Evolutionary conservation across 768 basidiomycete species (phyloP).

Genomic region (Trametes gibbosa): DNA sequence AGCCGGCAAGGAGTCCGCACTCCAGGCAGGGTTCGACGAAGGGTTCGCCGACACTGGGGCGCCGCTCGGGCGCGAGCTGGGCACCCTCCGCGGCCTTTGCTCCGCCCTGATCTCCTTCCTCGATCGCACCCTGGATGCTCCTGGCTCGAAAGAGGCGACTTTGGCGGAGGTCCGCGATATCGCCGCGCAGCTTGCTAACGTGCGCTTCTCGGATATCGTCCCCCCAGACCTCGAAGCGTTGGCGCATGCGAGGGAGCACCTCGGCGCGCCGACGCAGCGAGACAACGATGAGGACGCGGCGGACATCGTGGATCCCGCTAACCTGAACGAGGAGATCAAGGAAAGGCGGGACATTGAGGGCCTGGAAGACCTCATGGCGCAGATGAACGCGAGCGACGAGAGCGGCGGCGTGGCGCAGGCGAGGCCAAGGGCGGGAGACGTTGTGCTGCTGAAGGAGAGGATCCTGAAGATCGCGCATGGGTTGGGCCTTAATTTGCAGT

Average conservation of each 20-base stretch:
- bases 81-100: conserved; percentile 69
- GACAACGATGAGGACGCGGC: conserved; percentile 21
- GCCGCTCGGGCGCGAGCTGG: conserved; percentile 75
- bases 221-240: conserved; percentile 78
- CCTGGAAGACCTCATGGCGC: conserved; percentile 54
- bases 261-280: conserved; percentile 36
- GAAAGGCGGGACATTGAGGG: conserved; percentile 51
- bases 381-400: conserved; percentile 30
- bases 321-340: conserved; percentile 37
- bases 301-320: conserved; percentile 9
- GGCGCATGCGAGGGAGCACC: conserved; percentile 68
- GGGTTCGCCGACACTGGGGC: conserved; percentile 75
- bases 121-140: conserved; percentile 29
- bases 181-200: conserved; percentile 47
- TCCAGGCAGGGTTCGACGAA: conserved; percentile 89
- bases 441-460: conserved; percentile 16
- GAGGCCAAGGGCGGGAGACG: conserved; percentile 25
- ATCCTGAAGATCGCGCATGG: conserved; percentile 14
- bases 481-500: conserved; percentile 19
- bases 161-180: conserved; percentile 51
- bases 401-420: neutral
- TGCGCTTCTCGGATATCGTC: conserved; percentile 70
- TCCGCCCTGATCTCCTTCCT: conserved; percentile 63
- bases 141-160: conserved; percentile 25
- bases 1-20: conserved; percentile 80